These are phyloP conservation scores for Tetradesmus obliquus DNA, from an alignment of 139 green algal genomes.

Conservation along the genomic window DNA sequence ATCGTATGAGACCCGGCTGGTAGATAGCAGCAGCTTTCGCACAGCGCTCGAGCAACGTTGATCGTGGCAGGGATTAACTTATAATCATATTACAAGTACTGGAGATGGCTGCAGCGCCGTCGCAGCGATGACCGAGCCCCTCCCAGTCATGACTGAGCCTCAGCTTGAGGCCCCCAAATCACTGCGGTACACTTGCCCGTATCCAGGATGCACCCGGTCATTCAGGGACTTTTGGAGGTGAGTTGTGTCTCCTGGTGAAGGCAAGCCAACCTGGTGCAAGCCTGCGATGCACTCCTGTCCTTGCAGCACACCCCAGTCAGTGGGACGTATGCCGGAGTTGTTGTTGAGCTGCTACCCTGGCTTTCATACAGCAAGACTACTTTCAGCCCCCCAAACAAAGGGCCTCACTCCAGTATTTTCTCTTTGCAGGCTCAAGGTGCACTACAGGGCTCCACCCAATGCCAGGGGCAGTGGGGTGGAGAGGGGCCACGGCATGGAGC, in stretches of 20 bases:
- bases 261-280: not conserved
- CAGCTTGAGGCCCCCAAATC: not conserved
- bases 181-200: constrained; percentile 64
- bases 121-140: not conserved
- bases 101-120: not conserved
- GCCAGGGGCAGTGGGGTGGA: constrained; percentile 77
- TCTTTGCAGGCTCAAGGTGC: constrained; percentile 36
- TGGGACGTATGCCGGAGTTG: not conserved
- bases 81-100: not conserved
- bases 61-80: not conserved
- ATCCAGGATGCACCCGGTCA: constrained; percentile 70
- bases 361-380: not conserved
- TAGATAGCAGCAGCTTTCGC: not conserved
- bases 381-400: not conserved
- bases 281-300: not conserved
- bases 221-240: constrained; percentile 78
- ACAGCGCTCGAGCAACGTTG: not conserved
- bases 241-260: not conserved
- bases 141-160: not conserved
- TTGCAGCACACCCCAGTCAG: not conserved
- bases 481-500: constrained; percentile 76
- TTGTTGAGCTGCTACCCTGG: not conserved
- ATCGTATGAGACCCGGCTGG: not conserved
- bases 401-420: not conserved
- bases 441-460: constrained; percentile 65